Base-by-base conservation (phyloP, 140 eudicot species). In the Senecio squalidus region DNA sequence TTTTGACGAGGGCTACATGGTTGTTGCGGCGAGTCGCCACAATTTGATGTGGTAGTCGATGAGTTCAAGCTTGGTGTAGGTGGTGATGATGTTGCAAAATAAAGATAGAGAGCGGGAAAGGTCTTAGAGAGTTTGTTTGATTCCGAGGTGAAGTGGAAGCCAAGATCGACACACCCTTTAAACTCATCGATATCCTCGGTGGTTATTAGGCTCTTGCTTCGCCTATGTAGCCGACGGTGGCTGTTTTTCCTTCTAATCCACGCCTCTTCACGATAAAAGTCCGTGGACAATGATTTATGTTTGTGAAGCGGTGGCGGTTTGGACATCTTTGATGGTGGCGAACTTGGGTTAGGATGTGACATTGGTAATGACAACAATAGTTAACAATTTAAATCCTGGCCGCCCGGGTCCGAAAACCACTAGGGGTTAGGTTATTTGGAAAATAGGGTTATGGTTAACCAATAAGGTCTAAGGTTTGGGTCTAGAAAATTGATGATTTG, bases 91-190 rank as follows among this genome's bases (percentile, higher is more conserved):
- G 72, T 71, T 36, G 77, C 77, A 41, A 63, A 71, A 48, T 71
- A 63, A 60, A 71, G 77, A 33, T 63, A 66, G 6, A 71, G 71
- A 21, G 77, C 77, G 25, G 77, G 72, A 6, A 71, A 63, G 16
- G 72, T 71, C 15, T 46, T 71, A 0, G 60, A 71, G 1, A 63
- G 71, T 10, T 25, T 64, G 4, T 39, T 64, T 26, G 71, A 60
- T 55, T 71, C 71, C 1, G 55, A 18, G 9, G 60, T 36, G 22
- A 71, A 71, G 55, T 63, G 31, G 46, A 63, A 71, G 23, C 77
- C 77, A 6, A 71, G 54, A 23, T 71, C 77, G 22, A 71, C 59
- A 31, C 77, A 71, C 9, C 71, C 77, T 63, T 55, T 71, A 4
- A 71, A 50, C 77, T 71, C 77, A 8, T 71, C 11, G 1, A 71